A percentile compares a stretch with the other conserved stretches of the same genome.
These are phyloP conservation scores for Pseudogymnoascus destructans DNA, from an alignment of 2,329 filamentous ascomycete species.

Conservation along the genomic window DNA sequence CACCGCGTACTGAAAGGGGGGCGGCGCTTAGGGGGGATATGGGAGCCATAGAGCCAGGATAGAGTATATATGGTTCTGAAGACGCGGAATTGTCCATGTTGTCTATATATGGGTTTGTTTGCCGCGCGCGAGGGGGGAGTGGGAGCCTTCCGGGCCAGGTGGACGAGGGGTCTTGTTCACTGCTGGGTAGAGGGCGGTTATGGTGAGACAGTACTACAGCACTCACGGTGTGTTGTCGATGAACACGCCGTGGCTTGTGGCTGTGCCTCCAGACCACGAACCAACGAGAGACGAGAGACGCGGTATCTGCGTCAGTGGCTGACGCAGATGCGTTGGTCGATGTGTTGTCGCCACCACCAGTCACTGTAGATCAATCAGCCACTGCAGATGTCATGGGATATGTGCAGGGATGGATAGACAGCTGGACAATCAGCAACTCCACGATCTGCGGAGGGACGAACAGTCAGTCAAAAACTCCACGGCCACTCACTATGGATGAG, in stretches of 20 bases:
- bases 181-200: neutral
- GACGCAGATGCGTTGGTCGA: neutral
- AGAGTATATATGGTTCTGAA: neutral
- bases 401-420: neutral
- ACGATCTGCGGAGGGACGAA: no score
- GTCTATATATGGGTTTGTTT: neutral
- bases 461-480: neutral
- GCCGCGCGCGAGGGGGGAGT: neutral
- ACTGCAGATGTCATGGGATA: neutral
- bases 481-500: neutral
- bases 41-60: neutral
- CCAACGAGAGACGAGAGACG: no score
- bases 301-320: neutral
- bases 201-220: neutral
- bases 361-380: neutral
- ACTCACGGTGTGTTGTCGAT: neutral
- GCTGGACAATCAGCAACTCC: neutral
- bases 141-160: neutral
- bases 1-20: neutral
- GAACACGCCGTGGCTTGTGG: neutral
- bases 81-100: neutral
- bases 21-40: neutral
- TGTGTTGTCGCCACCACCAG: neutral
- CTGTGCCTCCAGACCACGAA: neutral
- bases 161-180: neutral